Percentiles rank a stretch among this genome's conserved stretches.
Conservation (phyloP, 2,329 filamentous ascomycete species). For the Fusarium multiceps region DNA sequence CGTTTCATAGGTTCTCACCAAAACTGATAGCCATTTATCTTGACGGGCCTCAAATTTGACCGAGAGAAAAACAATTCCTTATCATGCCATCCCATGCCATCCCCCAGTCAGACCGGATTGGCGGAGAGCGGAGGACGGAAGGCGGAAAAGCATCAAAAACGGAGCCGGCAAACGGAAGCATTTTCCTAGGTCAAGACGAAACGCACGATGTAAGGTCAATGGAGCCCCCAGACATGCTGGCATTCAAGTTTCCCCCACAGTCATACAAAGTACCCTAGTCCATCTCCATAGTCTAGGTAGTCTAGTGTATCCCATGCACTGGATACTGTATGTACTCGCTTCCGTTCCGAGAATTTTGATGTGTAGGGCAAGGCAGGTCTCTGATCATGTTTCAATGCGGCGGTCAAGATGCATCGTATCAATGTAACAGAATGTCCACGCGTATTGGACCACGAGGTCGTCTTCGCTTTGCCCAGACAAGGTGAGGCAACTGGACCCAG, state of each 20-base stretch:
- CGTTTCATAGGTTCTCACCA: constrained; percentile 11
- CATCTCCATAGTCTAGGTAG: constrained; percentile 5
- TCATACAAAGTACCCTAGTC: constrained; percentile 9
- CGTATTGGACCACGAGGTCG: background rate
- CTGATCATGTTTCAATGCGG: constrained; percentile 13
- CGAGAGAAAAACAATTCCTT: constrained; percentile 7
- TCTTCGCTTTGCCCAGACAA: background rate
- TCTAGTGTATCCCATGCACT: constrained; percentile 18
- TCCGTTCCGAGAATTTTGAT: constrained; percentile 21
- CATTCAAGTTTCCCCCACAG: constrained; percentile 26
- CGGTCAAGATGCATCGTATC: constrained; percentile 17
- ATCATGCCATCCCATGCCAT: constrained; percentile 22
- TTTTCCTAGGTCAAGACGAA: constrained; percentile 27
- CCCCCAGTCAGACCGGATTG: constrained; percentile 14
- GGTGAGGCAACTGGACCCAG: background rate
- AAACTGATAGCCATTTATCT: background rate
- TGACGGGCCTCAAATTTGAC: constrained; percentile 19
- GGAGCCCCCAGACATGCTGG: constrained; percentile 27
- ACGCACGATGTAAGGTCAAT: constrained; percentile 36
- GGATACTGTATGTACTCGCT: constrained; percentile 16
- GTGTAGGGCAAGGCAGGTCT: background rate
- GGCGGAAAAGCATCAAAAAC: constrained; percentile 4
- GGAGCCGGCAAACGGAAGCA: constrained; percentile 27
- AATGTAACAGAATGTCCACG: constrained; percentile 11
- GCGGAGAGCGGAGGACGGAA: background rate